Evolutionary conservation across 768 basidiomycete species (phyloP), one percentile per base, ranked within the genome.

Genomic region (Psilocybe subaeruginosa): DNA sequence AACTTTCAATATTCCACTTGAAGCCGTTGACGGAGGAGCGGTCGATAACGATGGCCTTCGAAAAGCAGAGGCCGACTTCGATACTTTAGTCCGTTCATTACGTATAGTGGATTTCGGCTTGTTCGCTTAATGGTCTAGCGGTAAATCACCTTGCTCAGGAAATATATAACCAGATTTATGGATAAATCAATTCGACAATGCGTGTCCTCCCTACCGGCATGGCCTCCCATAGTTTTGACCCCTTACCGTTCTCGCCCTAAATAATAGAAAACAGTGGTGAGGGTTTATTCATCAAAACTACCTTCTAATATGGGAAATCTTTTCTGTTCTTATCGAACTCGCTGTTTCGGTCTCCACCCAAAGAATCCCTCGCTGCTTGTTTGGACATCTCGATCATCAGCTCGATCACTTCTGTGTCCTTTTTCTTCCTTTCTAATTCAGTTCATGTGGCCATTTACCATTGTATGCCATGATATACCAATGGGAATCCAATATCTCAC

Each of bases 1-100:
- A 62, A 90, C 91, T 16, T 89, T 89, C 70, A 98, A 96, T 74
- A 82, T 91, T 19, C 96, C 96, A 31, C 75, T 80, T 43, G 70
- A 70, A 49, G 74, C 84, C 9, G 73, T 74, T 14, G 81, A 83
- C 58, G 80, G 77, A 46, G 80, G 76, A 14, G 78, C 76, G 54
- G 78, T 84, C 41, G 73, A 68, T n/a, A 68, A 73, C 61, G 75
- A 77, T 54, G 73, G 72, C 29, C 68, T 75, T 41, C 69, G 70
- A 61, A 69, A 67, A 12, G 80, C 80, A 39, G 70, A 74, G 60
- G 70, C 72, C 59, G 82, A 85, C 56, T 92, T 93, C 62, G 70
- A 82, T 14, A 63, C 71, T 1, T 80, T 91, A 12, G 81, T 84
- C 30, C 73, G 74, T 61, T 86, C 90, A 47, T 76, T 97, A 52